Evolutionary conservation across 345 rosid genomes (phyloP), one percentile per base, ranked within the genome.

Genomic region (Gossypioides kirkii): DNA sequence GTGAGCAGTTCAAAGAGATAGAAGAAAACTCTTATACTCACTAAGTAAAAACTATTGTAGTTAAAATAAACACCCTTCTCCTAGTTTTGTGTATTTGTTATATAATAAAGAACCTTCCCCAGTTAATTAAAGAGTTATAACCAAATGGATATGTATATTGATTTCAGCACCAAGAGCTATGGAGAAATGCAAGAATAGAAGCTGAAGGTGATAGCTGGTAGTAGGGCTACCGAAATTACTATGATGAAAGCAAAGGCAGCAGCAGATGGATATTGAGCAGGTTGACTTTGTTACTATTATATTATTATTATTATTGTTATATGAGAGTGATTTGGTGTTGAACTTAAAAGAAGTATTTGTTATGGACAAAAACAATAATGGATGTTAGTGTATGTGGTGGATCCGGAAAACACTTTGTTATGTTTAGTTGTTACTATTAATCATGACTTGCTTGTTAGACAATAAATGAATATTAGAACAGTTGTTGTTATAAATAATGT

Each of bases 151-250:
- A 32, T 32, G 38, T 10, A 55, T 2, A 42, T 54, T 36, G 14
- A 38, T 70, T 78, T 58, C 89, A 91, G 96, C 97, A 54, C 98
- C 96, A 68, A 86, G 92, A 76, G 94, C 94, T 75, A 83, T 84
- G 92, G 92, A 86, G 84, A 91, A 91, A 77, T 80, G 90, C 88
- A 90, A 88, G 88, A 86, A 80, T 77, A 85, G 84, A 74, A 85
- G 82, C 82, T 88, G 74, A 86, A 73, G 62, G 1, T 25, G 1
- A 22, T 13, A 79, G 76, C 11, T 59, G 16, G 50, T 43, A 64
- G 11, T 43, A 62, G 66, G 53, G 62, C 72, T 63, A 36, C 76
- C 84, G 8, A 23, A 22, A 54, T 5, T 32, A 32, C 38, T 5
- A 32, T 32, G 38, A 32, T 5, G 38, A 32, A 32, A 32, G 7